Evolutionary conservation across 2,329 filamentous ascomycete species (phyloP), one percentile per base, ranked within the genome.

Genomic region (Epichloe scottii): DNA sequence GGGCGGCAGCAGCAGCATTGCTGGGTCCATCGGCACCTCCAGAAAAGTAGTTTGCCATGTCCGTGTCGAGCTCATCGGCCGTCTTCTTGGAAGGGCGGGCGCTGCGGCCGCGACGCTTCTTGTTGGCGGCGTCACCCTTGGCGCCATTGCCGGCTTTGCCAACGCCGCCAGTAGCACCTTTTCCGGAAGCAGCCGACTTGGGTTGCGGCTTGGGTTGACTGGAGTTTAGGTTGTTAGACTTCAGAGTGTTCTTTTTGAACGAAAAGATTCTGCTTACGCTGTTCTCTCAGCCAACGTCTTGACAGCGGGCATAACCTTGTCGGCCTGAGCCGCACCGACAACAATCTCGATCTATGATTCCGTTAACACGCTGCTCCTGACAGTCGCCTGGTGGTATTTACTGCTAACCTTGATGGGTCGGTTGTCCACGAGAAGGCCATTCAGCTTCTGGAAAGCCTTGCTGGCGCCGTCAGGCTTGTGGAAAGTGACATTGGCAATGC

Each of bases 31-130:
- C 73, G 49, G 67, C 72, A 57, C 70, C 64, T 35, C 62, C 60
- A 53, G 69, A 81, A 66, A 94, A 97, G 73, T 98, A 98, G 68
- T 97, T 93, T 19, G 82, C 84, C 93, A 98, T 98, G 68, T 98
- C 93, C 4, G 88, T 89, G 67, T 98, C 93, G 26, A 98, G 82
- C 72, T 98, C 90, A 66, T 95, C 91, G 1, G 85, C 82, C 0
- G 89, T 95, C 86, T 97, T 97, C 73, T 94, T 75, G 62, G 82
- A 71, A 58, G 85, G 76, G 61, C 85, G 80, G 57, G 77, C 73
- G 62, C 73, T 84, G 59, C 82, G 82, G 41, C 65, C 68, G 55
- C 74, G 73, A 52, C 76, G 73, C 65, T 75, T 78, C 68, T 77
- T 77, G 60, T 71, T 69, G 56, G 71, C 72, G 56, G 71, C 72